A percentile compares a stretch with the other conserved stretches of the same genome.
phyloP scores from a whole-genome alignment of 352 stramenopile genomes.

The Blastocystis sp. region DNA sequence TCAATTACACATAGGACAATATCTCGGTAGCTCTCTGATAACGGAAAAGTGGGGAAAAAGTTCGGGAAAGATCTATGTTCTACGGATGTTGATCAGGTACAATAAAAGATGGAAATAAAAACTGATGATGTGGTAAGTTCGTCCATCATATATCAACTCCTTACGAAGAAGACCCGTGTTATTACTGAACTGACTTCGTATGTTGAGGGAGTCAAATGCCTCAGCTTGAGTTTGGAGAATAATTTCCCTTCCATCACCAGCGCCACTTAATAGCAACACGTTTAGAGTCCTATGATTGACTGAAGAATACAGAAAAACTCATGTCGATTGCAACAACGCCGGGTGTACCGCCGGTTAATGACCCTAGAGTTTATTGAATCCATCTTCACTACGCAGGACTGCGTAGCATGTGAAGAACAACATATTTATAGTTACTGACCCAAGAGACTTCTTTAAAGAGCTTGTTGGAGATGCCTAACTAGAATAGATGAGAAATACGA shows the following conservation, averaged over 20 bases:
- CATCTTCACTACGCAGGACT: neutral
- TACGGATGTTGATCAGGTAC: neutral
- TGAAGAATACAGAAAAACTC: neutral
- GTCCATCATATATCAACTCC: neutral
- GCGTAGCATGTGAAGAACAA: conserved; percentile 6
- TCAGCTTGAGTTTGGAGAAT: neutral
- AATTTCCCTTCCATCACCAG: neutral
- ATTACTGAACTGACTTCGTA: conserved; percentile 50
- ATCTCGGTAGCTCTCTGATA: conserved; percentile 42
- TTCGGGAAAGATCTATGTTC: conserved; percentile 10
- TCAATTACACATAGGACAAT: conserved; percentile 18
- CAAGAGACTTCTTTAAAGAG: conserved; percentile 50
- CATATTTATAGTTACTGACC: conserved; percentile 55
- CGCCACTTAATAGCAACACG: conserved; percentile 1
- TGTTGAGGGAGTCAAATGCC: conserved; percentile 5
- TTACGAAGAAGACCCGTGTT: conserved; percentile 10
- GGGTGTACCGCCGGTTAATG: neutral
- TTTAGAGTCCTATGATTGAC: neutral
- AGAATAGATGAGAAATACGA: neutral
- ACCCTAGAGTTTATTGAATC: neutral
- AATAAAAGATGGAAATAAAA: conserved; percentile 54
- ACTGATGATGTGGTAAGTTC: neutral
- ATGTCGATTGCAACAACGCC: conserved; percentile 12
- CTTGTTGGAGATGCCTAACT: conserved; percentile 38
- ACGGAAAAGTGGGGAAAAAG: conserved; percentile 39